phyloP scores from a whole-genome alignment of 2,329 filamentous ascomycete species.

The Ophiostoma novo-ulmi region DNA sequence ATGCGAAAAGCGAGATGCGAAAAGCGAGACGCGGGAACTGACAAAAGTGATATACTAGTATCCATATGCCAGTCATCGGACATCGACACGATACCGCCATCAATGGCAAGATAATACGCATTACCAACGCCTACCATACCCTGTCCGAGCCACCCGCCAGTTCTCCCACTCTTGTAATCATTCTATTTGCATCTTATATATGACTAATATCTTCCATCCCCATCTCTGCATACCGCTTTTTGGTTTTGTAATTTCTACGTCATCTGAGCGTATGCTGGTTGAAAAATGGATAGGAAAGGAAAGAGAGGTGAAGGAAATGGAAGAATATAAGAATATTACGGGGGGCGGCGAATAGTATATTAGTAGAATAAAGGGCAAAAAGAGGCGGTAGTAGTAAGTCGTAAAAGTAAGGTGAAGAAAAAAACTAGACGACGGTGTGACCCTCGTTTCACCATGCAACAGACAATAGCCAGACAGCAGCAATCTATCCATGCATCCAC shows the following conservation, averaged over 20 bases:
- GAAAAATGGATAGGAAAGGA: not conserved
- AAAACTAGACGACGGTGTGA: constrained; percentile 8
- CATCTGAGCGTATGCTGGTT: not conserved
- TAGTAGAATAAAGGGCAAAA: not conserved
- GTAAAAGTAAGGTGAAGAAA: not conserved
- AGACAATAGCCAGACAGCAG: not conserved
- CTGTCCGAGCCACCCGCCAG: not conserved
- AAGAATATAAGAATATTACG: not conserved
- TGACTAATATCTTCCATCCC: not conserved
- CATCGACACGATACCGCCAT: not conserved
- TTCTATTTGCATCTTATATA: not conserved
- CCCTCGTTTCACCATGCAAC: constrained; percentile 5
- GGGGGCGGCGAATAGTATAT: not conserved
- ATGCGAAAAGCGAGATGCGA: not conserved
- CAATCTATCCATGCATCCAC: not conserved
- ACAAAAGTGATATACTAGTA: not conserved
- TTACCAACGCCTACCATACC: not conserved
- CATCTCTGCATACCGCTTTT: constrained; percentile 11
- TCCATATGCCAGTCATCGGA: not conserved
- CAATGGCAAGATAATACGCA: not conserved
- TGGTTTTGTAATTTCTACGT: not conserved
- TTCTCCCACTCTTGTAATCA: not conserved
- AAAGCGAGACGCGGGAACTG: not conserved
- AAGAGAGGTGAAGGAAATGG: constrained; percentile 7
- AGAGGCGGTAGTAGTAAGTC: not conserved